These are phyloP conservation scores for Pyrenopolyporus hunteri DNA, from an alignment of 495 filamentous ascomycete species.

Conservation along the genomic window DNA sequence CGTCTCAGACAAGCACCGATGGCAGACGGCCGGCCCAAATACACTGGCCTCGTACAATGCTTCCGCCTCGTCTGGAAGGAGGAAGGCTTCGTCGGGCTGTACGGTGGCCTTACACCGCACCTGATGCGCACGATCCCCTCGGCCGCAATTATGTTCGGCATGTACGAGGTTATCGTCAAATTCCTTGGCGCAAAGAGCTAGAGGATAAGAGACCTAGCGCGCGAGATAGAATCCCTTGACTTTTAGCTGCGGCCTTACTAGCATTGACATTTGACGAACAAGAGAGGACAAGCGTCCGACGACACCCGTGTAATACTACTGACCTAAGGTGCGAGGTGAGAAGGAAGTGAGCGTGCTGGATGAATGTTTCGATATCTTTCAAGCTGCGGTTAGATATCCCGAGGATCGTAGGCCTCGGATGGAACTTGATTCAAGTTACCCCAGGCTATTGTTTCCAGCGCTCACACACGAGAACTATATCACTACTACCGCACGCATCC, in stretches of 20 bases:
- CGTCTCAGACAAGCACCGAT: constrained; percentile 80
- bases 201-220: neutral
- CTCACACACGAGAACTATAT: neutral
- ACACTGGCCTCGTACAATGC: constrained; percentile 81
- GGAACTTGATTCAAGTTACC: neutral
- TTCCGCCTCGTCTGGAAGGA: constrained; percentile 82
- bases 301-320: constrained; percentile 12
- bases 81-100: constrained; percentile 80
- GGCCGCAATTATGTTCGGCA: constrained; percentile 90
- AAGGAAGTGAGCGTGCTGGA: neutral
- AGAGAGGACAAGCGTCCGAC: neutral
- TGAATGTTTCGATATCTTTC: neutral
- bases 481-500: constrained; percentile 20
- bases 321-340: neutral
- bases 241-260: neutral
- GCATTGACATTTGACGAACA: neutral
- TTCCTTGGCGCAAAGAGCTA: constrained; percentile 54
- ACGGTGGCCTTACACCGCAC: constrained; percentile 86
- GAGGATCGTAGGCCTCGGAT: neutral
- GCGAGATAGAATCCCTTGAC: neutral
- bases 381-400: neutral
- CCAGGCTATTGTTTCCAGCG: neutral
- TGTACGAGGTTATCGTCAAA: constrained; percentile 82
- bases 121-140: constrained; percentile 86
- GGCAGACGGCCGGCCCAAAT: constrained; percentile 74